phyloP scores from a whole-genome alignment of 2,329 filamentous ascomycete species.

The Arthrocladium fulminans region DNA sequence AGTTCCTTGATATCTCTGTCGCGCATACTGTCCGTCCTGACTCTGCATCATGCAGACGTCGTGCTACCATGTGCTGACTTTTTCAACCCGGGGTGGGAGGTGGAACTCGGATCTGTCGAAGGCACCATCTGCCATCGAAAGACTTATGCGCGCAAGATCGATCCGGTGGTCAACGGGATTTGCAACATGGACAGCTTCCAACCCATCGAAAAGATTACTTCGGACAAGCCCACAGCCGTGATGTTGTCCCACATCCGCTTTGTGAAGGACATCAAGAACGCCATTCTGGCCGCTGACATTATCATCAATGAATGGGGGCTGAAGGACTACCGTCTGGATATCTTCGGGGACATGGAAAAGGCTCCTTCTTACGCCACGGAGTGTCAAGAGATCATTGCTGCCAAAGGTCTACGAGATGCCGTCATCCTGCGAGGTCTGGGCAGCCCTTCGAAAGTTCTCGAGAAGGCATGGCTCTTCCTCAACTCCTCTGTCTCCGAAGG shows the following conservation, averaged over 20 bases:
- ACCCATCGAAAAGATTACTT: slow-evolving; percentile 51
- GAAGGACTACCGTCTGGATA: slow-evolving; percentile 52
- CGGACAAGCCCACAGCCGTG: slow-evolving; percentile 52
- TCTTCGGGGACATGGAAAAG: slow-evolving; percentile 57
- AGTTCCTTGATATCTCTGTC: slow-evolving; percentile 41
- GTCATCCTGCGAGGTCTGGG: slow-evolving; percentile 49
- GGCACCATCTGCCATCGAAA: slow-evolving; percentile 50
- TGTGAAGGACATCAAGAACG: slow-evolving; percentile 56
- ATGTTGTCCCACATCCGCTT: slow-evolving; percentile 53
- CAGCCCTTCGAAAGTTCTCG: slow-evolving; percentile 46
- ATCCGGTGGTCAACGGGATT: slow-evolving; percentile 58
- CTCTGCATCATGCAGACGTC: slow-evolving; percentile 50
- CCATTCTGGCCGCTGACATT: slow-evolving; percentile 54
- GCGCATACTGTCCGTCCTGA: slow-evolving; percentile 40
- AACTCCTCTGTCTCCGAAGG: slow-evolving; percentile 41
- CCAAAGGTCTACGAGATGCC: slow-evolving; percentile 43
- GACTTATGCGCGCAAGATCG: slow-evolving; percentile 51
- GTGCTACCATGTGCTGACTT: slow-evolving; percentile 51
- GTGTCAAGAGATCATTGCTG: slow-evolving; percentile 50
- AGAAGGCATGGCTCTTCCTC: slow-evolving; percentile 49
- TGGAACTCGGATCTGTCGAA: slow-evolving; percentile 52
- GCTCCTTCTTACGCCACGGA: slow-evolving; percentile 53
- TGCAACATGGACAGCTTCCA: slow-evolving; percentile 55
- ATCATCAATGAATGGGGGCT: slow-evolving; percentile 60
- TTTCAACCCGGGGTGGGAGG: slow-evolving; percentile 57